Conservation (phyloP, 2,329 filamentous ascomycete species). For the Talaromyces sp. region DNA sequence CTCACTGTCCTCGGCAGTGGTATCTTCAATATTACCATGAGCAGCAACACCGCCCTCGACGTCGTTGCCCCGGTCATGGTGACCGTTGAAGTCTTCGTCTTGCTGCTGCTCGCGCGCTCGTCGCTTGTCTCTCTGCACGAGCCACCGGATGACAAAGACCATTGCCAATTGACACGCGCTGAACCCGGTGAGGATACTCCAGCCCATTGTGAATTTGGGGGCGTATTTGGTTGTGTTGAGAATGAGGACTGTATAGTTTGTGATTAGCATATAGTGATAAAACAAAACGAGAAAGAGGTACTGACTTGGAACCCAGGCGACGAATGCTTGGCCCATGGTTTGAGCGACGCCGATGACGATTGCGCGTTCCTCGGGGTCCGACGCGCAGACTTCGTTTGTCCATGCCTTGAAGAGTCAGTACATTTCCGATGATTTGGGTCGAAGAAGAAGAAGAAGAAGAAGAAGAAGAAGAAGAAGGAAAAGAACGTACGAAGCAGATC, state of each 20-base stretch:
- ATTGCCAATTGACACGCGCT: constrained; percentile 21
- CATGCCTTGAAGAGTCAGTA: constrained; percentile 15
- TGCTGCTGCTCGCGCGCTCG: neutral
- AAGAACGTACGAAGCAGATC: constrained; percentile 19
- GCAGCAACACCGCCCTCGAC: neutral
- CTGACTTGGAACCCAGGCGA: constrained; percentile 22
- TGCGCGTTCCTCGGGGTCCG: constrained; percentile 27
- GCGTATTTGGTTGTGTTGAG: constrained; percentile 23
- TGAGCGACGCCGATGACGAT: constrained; percentile 22
- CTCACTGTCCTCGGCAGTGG: neutral
- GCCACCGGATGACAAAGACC: constrained; percentile 22
- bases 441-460: neutral
- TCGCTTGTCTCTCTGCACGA: constrained; percentile 17
- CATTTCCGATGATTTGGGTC: too few relatives aligned
- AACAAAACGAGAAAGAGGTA: neutral
- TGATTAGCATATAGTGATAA: neutral
- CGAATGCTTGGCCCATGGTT: constrained; percentile 23
- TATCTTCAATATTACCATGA: neutral
- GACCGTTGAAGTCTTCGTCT: neutral
- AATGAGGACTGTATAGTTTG: constrained; percentile 16
- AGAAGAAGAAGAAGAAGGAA: neutral
- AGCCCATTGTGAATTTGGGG: constrained; percentile 22
- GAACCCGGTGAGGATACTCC: constrained; percentile 20
- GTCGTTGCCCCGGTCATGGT: neutral
- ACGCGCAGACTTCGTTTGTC: constrained; percentile 22